Conservation (phyloP, 306 rosid genomes). For the Gastrolobium villosum region DNA sequence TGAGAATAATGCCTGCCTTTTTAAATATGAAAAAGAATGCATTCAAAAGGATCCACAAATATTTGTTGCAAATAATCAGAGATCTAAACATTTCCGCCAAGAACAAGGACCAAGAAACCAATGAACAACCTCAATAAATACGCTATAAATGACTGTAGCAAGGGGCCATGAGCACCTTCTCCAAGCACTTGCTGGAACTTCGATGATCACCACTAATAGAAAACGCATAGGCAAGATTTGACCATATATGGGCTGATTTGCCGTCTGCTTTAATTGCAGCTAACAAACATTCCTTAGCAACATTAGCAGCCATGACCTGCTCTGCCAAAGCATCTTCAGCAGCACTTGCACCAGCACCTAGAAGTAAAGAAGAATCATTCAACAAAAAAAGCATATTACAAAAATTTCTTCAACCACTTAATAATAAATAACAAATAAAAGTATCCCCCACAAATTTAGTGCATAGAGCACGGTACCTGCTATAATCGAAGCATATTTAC, state of each 20-base stretch:
- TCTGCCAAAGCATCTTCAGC: conserved; percentile 70
- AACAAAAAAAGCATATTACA: conserved; percentile 14
- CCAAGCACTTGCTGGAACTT: too few species aligned
- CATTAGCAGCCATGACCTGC: conserved; percentile 70
- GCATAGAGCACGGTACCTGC: conserved; percentile 71
- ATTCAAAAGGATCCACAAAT: too few species aligned
- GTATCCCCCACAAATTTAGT: conserved; percentile 24
- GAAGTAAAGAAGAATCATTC: conserved; percentile 38
- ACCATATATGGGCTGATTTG: conserved; percentile 90
- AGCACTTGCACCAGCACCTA: conserved; percentile 95
- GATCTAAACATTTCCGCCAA: too few species aligned
- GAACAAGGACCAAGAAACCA: too few species aligned
- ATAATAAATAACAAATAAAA: conserved; percentile 36
- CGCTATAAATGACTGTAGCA: too few species aligned
- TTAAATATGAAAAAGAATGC: too few species aligned
- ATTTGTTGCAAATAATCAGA: too few species aligned
- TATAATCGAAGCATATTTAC: conserved; percentile 82
- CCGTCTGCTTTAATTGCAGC: conserved; percentile 84
- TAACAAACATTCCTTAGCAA: conserved; percentile 91
- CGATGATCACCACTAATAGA: too few species aligned
- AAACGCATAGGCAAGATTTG: too few species aligned
- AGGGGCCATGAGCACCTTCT: too few species aligned
- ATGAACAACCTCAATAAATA: too few species aligned
- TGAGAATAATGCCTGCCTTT: too few species aligned
- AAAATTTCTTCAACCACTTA: conserved; percentile 41